Evolutionary conservation across 257 asterid species (phyloP), one percentile per base, ranked within the genome.

Genomic region (Przewalskia tangutica): DNA sequence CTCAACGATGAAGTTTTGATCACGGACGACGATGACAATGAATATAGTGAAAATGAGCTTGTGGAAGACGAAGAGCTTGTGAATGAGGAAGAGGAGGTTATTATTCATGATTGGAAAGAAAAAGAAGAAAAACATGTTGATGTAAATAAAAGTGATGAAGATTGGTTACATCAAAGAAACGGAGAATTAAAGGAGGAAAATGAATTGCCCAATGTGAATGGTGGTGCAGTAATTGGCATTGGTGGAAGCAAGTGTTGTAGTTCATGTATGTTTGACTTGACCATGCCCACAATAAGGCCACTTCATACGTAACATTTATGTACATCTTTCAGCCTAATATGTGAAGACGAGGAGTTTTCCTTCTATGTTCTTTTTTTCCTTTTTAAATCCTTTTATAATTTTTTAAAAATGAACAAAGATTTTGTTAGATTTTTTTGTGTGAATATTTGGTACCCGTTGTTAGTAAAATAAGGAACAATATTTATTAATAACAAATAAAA

Each of bases 251-350:
- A 84, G 40, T 84, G 85, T 27, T 85, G 73, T 53, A 89, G 63
- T 55, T 82, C 85, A 10, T 89, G 89, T 10, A 88, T 88, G 18
- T 66, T 90, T 34, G 83, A 73, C 6, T 75, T 85, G 84, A 51
- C 84, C 36, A 84, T 85, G 73, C 62, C 85, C 12, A 12, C 86
- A 42, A 23, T 89, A 68, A 84, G 86, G 60, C 88, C 94, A 17
- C 66, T 91, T 80, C 92, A 60, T 48, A 89, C 82, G 32, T 91
- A 77, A 85, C 67, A 38, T 38, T 38, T n/a, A n/a, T n/a, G n/a
- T n/a, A n/a, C n/a, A n/a, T n/a, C n/a, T n/a, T n/a, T n/a, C n/a
- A n/a, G n/a, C n/a, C n/a, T n/a, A n/a, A n/a, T n/a, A n/a, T n/a
- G n/a, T n/a, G n/a, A n/a, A n/a, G n/a, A n/a, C n/a, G n/a, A n/a